Percentiles rank a stretch among this genome's conserved stretches.
Evolutionary conservation across 345 rosid species (phyloP).

Genomic region (Linum usitatissimum): DNA sequence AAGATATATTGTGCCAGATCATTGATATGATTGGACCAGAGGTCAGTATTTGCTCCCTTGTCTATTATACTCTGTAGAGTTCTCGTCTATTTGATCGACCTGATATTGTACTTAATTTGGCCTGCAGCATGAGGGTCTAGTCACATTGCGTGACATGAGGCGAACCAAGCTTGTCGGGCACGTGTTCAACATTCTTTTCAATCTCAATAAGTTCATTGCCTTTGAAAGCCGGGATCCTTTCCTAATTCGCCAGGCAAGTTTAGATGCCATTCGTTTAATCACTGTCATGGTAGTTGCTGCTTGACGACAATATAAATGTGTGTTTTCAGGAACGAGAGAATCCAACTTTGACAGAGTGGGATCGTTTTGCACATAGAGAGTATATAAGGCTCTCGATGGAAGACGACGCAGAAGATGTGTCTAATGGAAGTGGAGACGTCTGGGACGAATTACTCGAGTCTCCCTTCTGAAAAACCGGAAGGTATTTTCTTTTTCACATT

Average conservation of each 20-base stretch:
- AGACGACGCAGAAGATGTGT: slow-evolving; percentile 4
- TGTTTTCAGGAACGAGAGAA: slow-evolving; percentile 4
- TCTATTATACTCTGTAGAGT: not conserved
- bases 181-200: slow-evolving; percentile 6
- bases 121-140: not conserved
- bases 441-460: slow-evolving; percentile 3
- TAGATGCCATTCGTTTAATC: not conserved
- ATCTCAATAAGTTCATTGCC: slow-evolving; percentile 2
- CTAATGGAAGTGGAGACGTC: slow-evolving; percentile 1
- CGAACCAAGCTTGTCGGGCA: not conserved
- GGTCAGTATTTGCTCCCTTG: not conserved
- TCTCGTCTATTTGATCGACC: not conserved
- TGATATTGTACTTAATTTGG: not conserved
- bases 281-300: not conserved
- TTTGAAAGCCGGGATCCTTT: slow-evolving; percentile 4
- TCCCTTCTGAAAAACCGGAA: not conserved
- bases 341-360: slow-evolving; percentile 8
- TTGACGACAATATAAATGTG: not conserved
- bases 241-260: slow-evolving; percentile 1
- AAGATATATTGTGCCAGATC: slow-evolving; percentile 5
- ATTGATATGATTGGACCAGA: slow-evolving; percentile 7
- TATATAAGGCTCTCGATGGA: slow-evolving; percentile 5
- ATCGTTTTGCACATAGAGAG: slow-evolving; percentile 5
- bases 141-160: slow-evolving; percentile 1
- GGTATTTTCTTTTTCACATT: not conserved